Evolutionary conservation across 1,284 basidiomycete genomes (phyloP).

Genomic region (Cryptococcus sp.): DNA sequence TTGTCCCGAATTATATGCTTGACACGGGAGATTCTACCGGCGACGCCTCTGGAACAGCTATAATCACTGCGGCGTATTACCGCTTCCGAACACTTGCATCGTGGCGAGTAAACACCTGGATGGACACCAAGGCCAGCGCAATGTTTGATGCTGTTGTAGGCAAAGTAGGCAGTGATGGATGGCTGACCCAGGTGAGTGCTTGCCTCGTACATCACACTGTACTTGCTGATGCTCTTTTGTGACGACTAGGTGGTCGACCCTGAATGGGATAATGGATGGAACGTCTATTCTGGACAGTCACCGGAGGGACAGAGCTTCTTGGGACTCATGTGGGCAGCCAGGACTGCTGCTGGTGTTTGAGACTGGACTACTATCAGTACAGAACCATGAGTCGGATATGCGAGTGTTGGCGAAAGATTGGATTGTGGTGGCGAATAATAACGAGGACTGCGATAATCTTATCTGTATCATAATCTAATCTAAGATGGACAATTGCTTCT

Average conservation of each 20-base stretch:
- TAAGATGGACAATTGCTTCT: too few relatives aligned
- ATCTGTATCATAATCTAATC: too few relatives aligned
- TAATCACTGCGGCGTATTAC: constrained; percentile 37
- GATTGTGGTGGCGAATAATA: too few relatives aligned
- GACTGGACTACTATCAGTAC: neutral
- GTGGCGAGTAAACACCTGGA: constrained; percentile 2
- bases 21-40: constrained; percentile 10
- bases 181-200: constrained; percentile 32
- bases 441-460: too few relatives aligned
- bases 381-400: too few relatives aligned
- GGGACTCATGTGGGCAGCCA: constrained; percentile 41
- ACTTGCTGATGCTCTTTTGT: neutral
- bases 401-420: too few relatives aligned
- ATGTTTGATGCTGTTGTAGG: constrained; percentile 30
- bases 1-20: constrained; percentile 36
- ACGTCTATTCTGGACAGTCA: constrained; percentile 18
- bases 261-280: constrained; percentile 24
- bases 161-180: constrained; percentile 21
- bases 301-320: constrained; percentile 37
- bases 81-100: constrained; percentile 24
- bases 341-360: constrained; percentile 22
- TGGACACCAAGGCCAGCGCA: constrained; percentile 15
- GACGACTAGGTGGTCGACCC: constrained; percentile 31
- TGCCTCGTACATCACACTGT: neutral
- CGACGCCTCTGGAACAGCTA: constrained; percentile 34